A percentile compares a stretch with the other conserved stretches of the same genome.
Conservation (phyloP, 2,329 filamentous ascomycete species). For the Westerdykella ornata region DNA sequence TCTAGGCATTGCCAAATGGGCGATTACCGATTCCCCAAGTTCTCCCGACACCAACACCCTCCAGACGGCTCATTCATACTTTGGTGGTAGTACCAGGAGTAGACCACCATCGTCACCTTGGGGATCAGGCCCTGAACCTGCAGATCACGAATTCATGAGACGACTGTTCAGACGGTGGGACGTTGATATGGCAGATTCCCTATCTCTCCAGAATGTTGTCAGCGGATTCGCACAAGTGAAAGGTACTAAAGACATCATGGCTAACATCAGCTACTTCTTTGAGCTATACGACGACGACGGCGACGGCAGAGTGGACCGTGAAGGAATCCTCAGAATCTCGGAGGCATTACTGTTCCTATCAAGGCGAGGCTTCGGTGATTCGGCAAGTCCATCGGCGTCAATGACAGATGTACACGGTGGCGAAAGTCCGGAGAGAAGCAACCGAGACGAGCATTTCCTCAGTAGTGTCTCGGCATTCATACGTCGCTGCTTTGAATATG, state of each 20-base stretch:
- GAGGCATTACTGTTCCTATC: constrained; percentile 91
- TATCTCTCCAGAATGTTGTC: constrained; percentile 88
- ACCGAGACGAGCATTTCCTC: constrained; percentile 78
- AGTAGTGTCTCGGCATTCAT: constrained; percentile 95
- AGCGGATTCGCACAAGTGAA: constrained; percentile 86
- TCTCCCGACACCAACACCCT: constrained; percentile 47
- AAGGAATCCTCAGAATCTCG: constrained; percentile 90
- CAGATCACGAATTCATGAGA: constrained; percentile 90
- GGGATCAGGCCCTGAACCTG: constrained; percentile 61
- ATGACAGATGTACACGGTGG: constrained; percentile 45
- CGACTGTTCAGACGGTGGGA: constrained; percentile 88
- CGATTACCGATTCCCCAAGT: constrained; percentile 75
- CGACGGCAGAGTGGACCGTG: constrained; percentile 86
- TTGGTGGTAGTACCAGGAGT: constrained; percentile 41
- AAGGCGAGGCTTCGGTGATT: constrained; percentile 73
- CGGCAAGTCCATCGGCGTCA: constrained; percentile 59
- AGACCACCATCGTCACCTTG: constrained; percentile 47
- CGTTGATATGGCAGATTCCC: constrained; percentile 62
- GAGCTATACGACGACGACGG: constrained; percentile 91
- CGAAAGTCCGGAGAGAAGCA: constrained; percentile 41
- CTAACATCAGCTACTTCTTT: constrained; percentile 95
- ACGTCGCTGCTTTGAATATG: constrained; percentile 93
- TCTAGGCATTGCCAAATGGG: constrained; percentile 77
- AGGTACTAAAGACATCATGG: constrained; percentile 93
- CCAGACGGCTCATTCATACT: constrained; percentile 53